A percentile compares a stretch with the other conserved stretches of the same genome.
These are phyloP conservation scores for Apostasia shenzhenica DNA, from an alignment of 106 monocot species.

Conservation along the genomic window DNA sequence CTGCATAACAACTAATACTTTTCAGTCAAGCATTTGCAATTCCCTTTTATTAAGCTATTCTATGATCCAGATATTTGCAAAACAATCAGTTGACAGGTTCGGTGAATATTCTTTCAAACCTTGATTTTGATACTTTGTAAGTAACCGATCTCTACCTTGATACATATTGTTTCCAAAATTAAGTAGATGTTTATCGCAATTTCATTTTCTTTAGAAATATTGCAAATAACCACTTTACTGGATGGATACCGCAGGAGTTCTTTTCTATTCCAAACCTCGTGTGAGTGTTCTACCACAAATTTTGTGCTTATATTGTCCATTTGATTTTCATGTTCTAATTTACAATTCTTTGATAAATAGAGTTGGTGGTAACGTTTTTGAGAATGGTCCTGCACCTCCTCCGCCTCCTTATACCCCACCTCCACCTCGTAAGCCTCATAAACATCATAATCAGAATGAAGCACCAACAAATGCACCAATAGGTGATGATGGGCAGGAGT, in stretches of 20 bases:
- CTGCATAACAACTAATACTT: background rate
- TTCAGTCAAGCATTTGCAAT: background rate
- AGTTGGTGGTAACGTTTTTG: constrained; percentile 63
- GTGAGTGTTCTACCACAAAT: constrained; percentile 31
- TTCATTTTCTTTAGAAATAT: constrained; percentile 53
- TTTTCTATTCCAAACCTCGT: constrained; percentile 55
- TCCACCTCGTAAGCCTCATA: constrained; percentile 25
- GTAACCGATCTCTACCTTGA: constrained; percentile 12
- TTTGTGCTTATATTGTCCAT: background rate
- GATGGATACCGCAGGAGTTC: constrained; percentile 77
- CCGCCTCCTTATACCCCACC: constrained; percentile 64
- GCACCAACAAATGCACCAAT: constrained; percentile 15
- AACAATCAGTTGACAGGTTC: constrained; percentile 80
- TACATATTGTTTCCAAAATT: background rate
- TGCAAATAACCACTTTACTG: constrained; percentile 77
- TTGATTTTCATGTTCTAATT: background rate
- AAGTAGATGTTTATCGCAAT: constrained; percentile 1
- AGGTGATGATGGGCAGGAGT: constrained; percentile 7
- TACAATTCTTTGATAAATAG: constrained; percentile 13
- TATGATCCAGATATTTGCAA: constrained; percentile 61
- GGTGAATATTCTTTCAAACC: constrained; percentile 64
- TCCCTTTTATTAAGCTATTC: background rate
- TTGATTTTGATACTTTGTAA: constrained; percentile 68
- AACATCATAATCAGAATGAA: constrained; percentile 23
- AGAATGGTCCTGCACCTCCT: constrained; percentile 61